Evolutionary conservation across 371 early-diverging fungal genomes (phyloP).

Genomic region (Mortierella sp.): DNA sequence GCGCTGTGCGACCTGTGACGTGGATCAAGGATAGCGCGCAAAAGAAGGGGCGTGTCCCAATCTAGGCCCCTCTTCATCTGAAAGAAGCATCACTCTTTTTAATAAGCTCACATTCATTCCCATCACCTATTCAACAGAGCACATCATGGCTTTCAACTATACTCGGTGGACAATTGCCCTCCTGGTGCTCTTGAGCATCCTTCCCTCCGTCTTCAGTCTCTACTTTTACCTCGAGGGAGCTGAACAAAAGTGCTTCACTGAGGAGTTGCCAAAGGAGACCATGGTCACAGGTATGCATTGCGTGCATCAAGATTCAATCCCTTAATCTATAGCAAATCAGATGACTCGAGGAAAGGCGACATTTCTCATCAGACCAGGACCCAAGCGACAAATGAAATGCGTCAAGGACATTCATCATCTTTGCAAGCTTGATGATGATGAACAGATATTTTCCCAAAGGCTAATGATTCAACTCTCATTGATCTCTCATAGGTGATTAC

Average conservation of each 20-base stretch:
- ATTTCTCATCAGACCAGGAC: too few relatives aligned
- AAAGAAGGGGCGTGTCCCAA: background rate
- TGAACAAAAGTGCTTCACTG: conserved; percentile 93
- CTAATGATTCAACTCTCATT: background rate
- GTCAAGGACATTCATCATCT: background rate
- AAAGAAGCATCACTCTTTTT: background rate
- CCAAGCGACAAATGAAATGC: too few relatives aligned
- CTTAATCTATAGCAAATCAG: too few relatives aligned
- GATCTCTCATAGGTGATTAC: conserved; percentile 72
- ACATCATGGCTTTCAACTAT: conserved; percentile 43
- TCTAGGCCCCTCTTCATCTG: background rate
- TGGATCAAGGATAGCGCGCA: conserved; percentile 11
- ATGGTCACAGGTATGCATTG: conserved; percentile 79
- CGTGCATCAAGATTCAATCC: background rate
- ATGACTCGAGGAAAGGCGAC: too few relatives aligned
- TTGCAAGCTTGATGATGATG: background rate
- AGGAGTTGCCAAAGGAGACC: conserved; percentile 93
- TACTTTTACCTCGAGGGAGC: conserved; percentile 93
- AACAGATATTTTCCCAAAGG: background rate
- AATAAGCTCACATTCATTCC: background rate
- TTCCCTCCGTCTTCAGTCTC: conserved; percentile 61
- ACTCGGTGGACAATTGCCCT: conserved; percentile 47
- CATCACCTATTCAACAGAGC: background rate
- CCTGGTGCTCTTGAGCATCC: conserved; percentile 43
- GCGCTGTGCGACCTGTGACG: background rate